Conservation (phyloP, 2,329 filamentous ascomycete genomes). For the Botrytis deweyae region DNA sequence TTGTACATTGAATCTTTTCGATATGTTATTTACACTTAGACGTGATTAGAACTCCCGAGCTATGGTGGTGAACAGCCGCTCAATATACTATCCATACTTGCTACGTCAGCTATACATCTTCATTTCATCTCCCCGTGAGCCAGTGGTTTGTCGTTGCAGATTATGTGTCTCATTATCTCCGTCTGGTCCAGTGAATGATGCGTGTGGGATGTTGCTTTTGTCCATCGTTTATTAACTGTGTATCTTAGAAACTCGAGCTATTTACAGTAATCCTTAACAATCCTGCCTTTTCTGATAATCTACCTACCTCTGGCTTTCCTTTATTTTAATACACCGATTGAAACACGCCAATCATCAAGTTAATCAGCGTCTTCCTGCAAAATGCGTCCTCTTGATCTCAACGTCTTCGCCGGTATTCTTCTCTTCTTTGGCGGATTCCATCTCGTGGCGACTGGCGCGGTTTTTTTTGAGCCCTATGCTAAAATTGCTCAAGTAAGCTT, state of each 20-base stretch:
- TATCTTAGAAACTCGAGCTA: neutral
- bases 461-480: neutral
- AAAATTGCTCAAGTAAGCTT: neutral
- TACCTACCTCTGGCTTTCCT: too few species aligned
- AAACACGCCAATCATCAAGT: too few species aligned
- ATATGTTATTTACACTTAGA: neutral
- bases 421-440: neutral
- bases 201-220: neutral
- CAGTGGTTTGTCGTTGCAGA: neutral
- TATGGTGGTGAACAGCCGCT: too few species aligned
- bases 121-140: neutral
- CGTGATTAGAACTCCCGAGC: too few species aligned
- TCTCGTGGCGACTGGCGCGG: neutral
- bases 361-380: neutral
- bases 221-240: neutral
- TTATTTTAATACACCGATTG: neutral
- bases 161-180: too few species aligned
- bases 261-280: too few species aligned
- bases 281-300: neutral
- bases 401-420: neutral
- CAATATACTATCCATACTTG: neutral
- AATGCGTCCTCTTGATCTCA: neutral
- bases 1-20: neutral
- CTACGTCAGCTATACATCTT: neutral
- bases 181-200: neutral